These are phyloP conservation scores for Blastocystis sp. DNA, from an alignment of 352 stramenopile genomes.

Conservation along the genomic window DNA sequence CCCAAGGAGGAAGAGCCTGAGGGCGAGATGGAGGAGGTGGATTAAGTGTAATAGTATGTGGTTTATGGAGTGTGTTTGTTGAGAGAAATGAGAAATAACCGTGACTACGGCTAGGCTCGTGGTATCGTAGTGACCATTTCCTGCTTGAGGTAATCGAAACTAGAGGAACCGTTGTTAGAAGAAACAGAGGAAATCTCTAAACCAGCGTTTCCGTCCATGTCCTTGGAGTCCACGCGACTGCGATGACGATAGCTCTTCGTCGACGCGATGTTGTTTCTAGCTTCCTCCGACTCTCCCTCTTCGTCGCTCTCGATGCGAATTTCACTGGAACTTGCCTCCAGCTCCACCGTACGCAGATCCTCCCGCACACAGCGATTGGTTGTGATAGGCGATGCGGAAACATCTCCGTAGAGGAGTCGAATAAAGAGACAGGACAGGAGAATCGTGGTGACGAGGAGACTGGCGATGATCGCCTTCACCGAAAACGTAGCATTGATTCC, in stretches of 20 bases:
- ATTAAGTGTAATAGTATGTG: slow-evolving; percentile 12
- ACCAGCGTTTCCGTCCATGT: slow-evolving; percentile 43
- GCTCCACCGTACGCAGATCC: background rate
- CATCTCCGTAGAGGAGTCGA: background rate
- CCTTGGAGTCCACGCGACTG: background rate
- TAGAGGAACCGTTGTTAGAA: no score
- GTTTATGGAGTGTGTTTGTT: background rate
- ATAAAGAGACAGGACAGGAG: background rate
- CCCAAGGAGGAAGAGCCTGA: no score
- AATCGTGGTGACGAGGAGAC: background rate
- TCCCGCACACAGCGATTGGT: background rate
- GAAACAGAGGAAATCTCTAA: slow-evolving; percentile 42
- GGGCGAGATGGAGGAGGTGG: no score
- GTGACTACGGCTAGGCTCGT: background rate
- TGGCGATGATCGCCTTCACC: background rate
- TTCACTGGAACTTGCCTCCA: slow-evolving; percentile 36
- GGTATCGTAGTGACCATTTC: no score
- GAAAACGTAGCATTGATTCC: background rate
- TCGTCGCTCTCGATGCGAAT: slow-evolving; percentile 51
- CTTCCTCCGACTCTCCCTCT: background rate
- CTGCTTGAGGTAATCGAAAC: no score
- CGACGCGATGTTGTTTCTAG: background rate
- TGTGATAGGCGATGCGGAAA: background rate
- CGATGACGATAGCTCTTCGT: background rate
- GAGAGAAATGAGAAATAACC: background rate